These are phyloP conservation scores for Sugiyamaella valdiviana DNA, from an alignment of 805 yeast species.

Conservation along the genomic window DNA sequence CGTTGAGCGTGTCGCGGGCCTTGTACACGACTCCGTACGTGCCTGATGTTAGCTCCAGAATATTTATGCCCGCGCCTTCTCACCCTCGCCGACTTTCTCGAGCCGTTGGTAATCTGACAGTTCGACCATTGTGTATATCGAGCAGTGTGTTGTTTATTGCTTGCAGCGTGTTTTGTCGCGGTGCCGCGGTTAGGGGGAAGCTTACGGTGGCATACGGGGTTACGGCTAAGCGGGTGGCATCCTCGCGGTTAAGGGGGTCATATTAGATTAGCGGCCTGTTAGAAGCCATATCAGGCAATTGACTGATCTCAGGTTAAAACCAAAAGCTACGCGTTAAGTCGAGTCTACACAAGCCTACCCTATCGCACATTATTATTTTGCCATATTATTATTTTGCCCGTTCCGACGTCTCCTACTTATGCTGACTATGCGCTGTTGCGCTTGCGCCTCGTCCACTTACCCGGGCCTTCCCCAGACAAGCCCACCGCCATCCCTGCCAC, in stretches of 20 bases:
- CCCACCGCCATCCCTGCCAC: background rate
- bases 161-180: background rate
- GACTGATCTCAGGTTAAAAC: too few species aligned
- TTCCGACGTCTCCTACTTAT: too few species aligned
- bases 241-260: too few species aligned
- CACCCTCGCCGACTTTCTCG: conserved; percentile 95
- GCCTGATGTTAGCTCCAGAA: conserved; percentile 37
- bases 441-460: background rate
- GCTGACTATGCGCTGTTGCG: too few species aligned
- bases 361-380: too few species aligned
- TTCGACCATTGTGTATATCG: conserved; percentile 57
- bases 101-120: conserved; percentile 86
- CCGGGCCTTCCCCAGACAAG: background rate
- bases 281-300: too few species aligned
- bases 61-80: conserved; percentile 15
- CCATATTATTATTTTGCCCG: too few species aligned
- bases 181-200: background rate
- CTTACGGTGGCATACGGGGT: too few species aligned
- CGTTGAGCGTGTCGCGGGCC: conserved; percentile 82
- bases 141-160: background rate
- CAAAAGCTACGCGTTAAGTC: too few species aligned
- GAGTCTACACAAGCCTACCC: too few species aligned
- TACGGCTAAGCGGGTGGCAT: too few species aligned
- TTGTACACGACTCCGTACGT: conserved; percentile 98
- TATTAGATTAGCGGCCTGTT: too few species aligned